Evolutionary conservation across 2,329 filamentous ascomycete species (phyloP).

Genomic region (Eutypella sp.): DNA sequence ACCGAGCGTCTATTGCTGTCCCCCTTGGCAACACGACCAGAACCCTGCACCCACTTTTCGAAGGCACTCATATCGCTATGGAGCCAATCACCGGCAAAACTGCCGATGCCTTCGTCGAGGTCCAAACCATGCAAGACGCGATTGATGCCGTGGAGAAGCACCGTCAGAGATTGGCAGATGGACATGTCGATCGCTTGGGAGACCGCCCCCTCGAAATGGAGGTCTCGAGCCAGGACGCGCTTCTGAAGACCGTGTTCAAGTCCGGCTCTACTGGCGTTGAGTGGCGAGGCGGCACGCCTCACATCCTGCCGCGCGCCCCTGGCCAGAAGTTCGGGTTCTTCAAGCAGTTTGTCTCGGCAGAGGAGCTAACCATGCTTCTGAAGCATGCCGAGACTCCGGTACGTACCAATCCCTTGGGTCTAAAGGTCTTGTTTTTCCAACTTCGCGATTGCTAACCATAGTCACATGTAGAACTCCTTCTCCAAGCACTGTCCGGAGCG

Average conservation of each 20-base stretch:
- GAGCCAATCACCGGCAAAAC: constrained; percentile 43
- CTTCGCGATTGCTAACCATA: constrained; percentile 3
- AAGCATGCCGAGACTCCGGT: constrained; percentile 59
- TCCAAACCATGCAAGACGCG: constrained; percentile 44
- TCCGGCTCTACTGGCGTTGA: constrained; percentile 45
- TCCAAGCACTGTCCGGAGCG: constrained; percentile 58
- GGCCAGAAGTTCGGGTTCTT: constrained; percentile 45
- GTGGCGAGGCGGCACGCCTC: constrained; percentile 47
- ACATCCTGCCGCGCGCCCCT: constrained; percentile 23
- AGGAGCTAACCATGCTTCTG: constrained; percentile 59
- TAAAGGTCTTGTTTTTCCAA: constrained; percentile 5
- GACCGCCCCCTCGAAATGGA: constrained; percentile 53
- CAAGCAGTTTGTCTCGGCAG: constrained; percentile 54
- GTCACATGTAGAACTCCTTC: constrained; percentile 47
- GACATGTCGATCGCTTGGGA: constrained; percentile 46
- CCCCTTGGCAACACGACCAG: constrained; percentile 17
- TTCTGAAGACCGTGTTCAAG: constrained; percentile 62
- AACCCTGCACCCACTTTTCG: constrained; percentile 34
- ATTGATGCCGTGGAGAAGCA: constrained; percentile 47
- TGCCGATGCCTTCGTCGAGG: constrained; percentile 40
- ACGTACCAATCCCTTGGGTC: background rate
- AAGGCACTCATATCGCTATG: constrained; percentile 45
- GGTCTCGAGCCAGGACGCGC: constrained; percentile 47
- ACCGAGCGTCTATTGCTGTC: background rate
- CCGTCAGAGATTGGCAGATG: constrained; percentile 18